Base-by-base conservation (phyloP, 78 protist genomes). In the Bigelowiella natans region DNA sequence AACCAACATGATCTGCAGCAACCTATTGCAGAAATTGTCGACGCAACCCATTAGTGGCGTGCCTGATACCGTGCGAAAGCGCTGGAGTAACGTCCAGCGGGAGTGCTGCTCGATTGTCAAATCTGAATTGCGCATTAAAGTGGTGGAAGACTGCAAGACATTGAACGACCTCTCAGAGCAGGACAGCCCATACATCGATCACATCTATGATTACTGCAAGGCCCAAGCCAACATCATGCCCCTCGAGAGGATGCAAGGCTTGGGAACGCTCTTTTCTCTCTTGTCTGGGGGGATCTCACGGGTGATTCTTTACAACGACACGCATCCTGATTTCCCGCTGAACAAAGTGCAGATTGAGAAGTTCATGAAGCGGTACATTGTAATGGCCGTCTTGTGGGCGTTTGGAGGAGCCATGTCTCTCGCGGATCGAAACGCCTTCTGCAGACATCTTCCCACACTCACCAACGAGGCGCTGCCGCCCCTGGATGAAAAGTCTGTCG, bases 311-410 rank as follows among this genome's bases (percentile, higher is more conserved):
- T 95, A 96, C 95, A 96, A 96, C 90, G 91, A 37, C 7, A 18
- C 83, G 37, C 95, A 95, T 90, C 87, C 93, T 2, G 98, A 95
- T 88, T 94, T 94, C 92, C 97, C 95, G 40, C 39, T 97, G 95
- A 36, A 39, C 1, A 11, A 28, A 31, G 91, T 90, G 82, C 89
- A 36, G 31, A 28, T 90, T 29, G 89, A 18, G 31, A 36, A 36
- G 88, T 95, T 89, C 90, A 36, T 93, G 31, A 31, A 64, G 63
- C 88, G 84, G 86, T 92, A 93, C 26, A 86, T 94, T 34, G 37
- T 96, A 28, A 88, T 93, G 85, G 38, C 98, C 0, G 36, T 96
- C 28, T 89, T 96, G 91, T 98, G 99, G 99, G 95, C 94, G 34
- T 90, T 98, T 2, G 96, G 96, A 0, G 98, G 98, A 31, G 85